These are phyloP conservation scores for Chaetomium cochliodes DNA, from an alignment of 495 filamentous ascomycete species.

Conservation along the genomic window DNA sequence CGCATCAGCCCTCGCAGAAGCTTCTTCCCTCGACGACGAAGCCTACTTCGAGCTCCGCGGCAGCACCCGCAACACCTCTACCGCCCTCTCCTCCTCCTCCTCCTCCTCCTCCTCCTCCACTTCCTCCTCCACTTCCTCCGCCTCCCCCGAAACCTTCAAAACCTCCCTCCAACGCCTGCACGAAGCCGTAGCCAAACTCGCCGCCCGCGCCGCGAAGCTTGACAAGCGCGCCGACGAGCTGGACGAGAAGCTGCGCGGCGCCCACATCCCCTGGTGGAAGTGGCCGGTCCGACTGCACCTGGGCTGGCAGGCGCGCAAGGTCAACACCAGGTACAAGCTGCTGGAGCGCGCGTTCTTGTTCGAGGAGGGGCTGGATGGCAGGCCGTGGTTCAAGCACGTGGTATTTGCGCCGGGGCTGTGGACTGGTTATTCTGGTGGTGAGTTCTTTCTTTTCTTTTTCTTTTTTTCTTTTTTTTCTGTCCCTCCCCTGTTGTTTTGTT, in stretches of 20 bases:
- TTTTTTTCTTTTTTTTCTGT: no score
- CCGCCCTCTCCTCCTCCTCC: conserved; percentile 31
- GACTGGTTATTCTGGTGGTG: conserved; percentile 81
- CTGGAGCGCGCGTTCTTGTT: conserved; percentile 84
- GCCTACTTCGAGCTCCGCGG: conserved; percentile 52
- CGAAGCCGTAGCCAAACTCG: conserved; percentile 54
- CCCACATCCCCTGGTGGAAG: conserved; percentile 73
- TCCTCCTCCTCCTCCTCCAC: conserved; percentile 41
- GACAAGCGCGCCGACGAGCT: conserved; percentile 62
- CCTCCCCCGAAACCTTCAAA: conserved; percentile 47
- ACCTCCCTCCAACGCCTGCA: conserved; percentile 45
- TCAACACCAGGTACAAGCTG: conserved; percentile 68
- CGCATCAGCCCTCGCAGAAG: conserved; percentile 19
- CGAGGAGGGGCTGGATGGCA: conserved; percentile 71
- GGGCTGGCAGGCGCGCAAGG: conserved; percentile 59
- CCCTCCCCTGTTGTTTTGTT: background rate
- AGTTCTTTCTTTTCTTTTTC: conserved; percentile 17
- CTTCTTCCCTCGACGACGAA: conserved; percentile 39
- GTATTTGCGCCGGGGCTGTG: conserved; percentile 84
- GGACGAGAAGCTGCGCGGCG: conserved; percentile 63
- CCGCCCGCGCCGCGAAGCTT: conserved; percentile 57
- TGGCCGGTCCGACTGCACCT: conserved; percentile 68
- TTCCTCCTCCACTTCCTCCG: conserved; percentile 20
- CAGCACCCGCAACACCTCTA: conserved; percentile 49
- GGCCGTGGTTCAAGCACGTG: conserved; percentile 92